Base-by-base conservation (phyloP, 768 basidiomycete species). In the Lentinula edodes region DNA sequence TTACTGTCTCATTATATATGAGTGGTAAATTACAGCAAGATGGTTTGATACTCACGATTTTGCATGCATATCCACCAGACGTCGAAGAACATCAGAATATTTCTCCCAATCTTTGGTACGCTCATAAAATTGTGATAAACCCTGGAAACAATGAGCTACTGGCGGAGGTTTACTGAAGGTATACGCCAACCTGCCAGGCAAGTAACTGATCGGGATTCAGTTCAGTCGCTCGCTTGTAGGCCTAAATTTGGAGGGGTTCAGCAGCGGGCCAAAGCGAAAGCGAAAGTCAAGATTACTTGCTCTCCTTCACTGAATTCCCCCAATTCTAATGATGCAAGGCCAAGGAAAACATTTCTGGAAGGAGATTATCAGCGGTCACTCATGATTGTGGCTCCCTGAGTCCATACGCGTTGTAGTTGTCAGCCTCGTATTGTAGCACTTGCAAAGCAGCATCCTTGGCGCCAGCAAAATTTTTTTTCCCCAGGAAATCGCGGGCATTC, bases 321-420 rank as follows among this genome's bases (percentile, higher is more conserved):
- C 2, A 95, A 76, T 69, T 96, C 92, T 10, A 93, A 77, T 23
- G 83, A 78, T 1, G 97, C 87, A 10, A 97, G 75, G 2, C 88
- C 95, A 32, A 92, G 80, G 70, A 95, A 97, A 23, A 97, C 89
- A 70, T 90, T 83, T 5, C 95, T 98, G 70, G 28, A 28, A 35
- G 16, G 15, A 55, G 20, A 63, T 23, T 38, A 51, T 67, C 32
- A 41, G 38, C 20, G 18, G 16, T 16, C 28, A 36, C 15, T 16
- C 6, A 39, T 41, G 38, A 20, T 51, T 46, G n/a, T 46, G 34
- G 51, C 48, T 41, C 15, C 23, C 3, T n/a, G 3, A 35, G 12
- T 20, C 81, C 89, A 68, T 71, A 95, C 93, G 91, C 95, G 68
- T 90, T 87, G 70, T 96, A 96, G 68, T 93, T 94, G 46, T 85